These are phyloP conservation scores for Luzula sylvatica DNA, from an alignment of 176 grass and related monocot genomes.

Conservation along the genomic window DNA sequence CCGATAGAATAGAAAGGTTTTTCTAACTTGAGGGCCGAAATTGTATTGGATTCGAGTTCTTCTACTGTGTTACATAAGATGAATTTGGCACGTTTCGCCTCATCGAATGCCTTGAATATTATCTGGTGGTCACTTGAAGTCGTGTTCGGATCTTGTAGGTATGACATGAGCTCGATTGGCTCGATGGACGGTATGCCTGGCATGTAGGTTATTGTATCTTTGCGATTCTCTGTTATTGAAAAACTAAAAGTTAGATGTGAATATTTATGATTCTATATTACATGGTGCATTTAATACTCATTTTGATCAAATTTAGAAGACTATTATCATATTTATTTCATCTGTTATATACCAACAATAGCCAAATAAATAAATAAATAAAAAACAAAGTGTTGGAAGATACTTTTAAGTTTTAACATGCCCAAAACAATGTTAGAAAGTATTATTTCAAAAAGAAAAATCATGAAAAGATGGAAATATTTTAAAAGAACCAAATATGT, in stretches of 20 bases:
- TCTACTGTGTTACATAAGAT: constrained; percentile 63
- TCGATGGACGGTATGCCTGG: constrained; percentile 47
- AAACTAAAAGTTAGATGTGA: background rate
- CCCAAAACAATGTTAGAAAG: too few species aligned
- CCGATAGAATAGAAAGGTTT: constrained; percentile 66
- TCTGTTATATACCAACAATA: background rate
- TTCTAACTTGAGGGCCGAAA: constrained; percentile 34
- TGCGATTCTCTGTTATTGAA: constrained; percentile 39
- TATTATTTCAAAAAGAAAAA: background rate
- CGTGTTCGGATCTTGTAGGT: constrained; percentile 42
- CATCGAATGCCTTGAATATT: constrained; percentile 53
- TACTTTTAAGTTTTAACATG: too few species aligned
- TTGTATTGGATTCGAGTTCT: constrained; percentile 54
- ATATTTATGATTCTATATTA: too few species aligned
- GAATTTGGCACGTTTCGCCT: constrained; percentile 39
- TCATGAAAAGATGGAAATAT: background rate
- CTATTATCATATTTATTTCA: too few species aligned
- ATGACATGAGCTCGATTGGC: constrained; percentile 50
- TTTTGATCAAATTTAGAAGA: too few species aligned
- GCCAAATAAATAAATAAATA: too few species aligned
- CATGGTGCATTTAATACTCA: too few species aligned
- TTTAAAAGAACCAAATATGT: background rate
- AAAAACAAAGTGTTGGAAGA: too few species aligned
- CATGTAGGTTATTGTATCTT: constrained; percentile 68
- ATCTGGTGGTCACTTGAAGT: constrained; percentile 54